A percentile compares a stretch with the other conserved stretches of the same genome.
Evolutionary conservation across 106 monocot genomes (phyloP).

Genomic region (Chionographis japonica): DNA sequence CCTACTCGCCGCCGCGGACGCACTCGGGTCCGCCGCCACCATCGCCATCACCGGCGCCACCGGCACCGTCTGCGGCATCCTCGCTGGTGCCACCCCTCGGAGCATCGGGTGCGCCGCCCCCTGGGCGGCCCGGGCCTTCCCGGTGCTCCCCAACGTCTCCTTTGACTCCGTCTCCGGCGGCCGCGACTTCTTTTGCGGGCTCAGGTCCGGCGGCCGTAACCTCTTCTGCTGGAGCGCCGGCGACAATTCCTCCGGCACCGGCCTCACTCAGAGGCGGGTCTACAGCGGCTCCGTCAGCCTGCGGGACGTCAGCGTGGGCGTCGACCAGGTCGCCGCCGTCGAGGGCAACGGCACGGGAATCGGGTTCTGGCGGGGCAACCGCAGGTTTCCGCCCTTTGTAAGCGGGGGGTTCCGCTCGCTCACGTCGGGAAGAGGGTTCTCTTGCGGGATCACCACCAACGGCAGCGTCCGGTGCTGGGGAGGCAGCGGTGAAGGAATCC

Average conservation of each 20-base stretch:
- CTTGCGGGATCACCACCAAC: slow-evolving; percentile 46
- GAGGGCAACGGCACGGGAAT: slow-evolving; percentile 13
- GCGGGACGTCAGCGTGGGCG: slow-evolving; percentile 52
- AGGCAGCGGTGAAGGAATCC: slow-evolving; percentile 10
- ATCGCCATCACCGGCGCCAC: slow-evolving; percentile 22
- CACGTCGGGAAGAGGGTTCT: slow-evolving; percentile 66
- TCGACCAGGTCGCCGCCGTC: slow-evolving; percentile 55
- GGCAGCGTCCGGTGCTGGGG: slow-evolving; percentile 65
- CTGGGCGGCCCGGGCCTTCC: background rate
- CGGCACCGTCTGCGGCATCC: slow-evolving; percentile 45
- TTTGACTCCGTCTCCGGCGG: slow-evolving; percentile 50
- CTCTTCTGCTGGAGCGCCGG: slow-evolving; percentile 63
- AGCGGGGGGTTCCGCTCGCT: slow-evolving; percentile 52
- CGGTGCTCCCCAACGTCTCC: slow-evolving; percentile 22
- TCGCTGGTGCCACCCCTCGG: slow-evolving; percentile 10
- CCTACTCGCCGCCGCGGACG: slow-evolving; percentile 4
- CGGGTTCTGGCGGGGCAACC: slow-evolving; percentile 49
- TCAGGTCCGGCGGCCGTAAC: slow-evolving; percentile 26
- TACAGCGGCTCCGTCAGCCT: slow-evolving; percentile 37
- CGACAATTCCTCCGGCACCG: background rate
- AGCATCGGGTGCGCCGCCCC: slow-evolving; percentile 32
- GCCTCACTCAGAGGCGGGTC: slow-evolving; percentile 32
- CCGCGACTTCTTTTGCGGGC: slow-evolving; percentile 34
- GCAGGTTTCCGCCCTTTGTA: slow-evolving; percentile 18
- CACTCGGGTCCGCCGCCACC: slow-evolving; percentile 28